Evolutionary conservation across 495 filamentous ascomycete genomes (phyloP), one percentile per base, ranked within the genome.

Genomic region (Extremus antarcticus): DNA sequence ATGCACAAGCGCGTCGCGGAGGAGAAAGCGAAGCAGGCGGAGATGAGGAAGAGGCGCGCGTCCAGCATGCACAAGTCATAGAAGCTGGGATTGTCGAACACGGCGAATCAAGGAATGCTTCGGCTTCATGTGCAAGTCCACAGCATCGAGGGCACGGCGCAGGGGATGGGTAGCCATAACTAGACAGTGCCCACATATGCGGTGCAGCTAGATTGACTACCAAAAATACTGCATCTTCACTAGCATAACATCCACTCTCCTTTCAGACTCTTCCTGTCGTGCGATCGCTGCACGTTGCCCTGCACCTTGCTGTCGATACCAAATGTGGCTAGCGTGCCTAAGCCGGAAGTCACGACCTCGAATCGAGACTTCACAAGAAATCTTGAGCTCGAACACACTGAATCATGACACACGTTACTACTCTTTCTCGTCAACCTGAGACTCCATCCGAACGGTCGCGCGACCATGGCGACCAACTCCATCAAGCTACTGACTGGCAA

Each of bases 401-500:
- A n/a, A 45, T 7, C 19, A 45, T 45, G 41, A 45, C 15, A 45
- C 4, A 7, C 41, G 7, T n/a, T 9, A 45, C 41, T 35, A 7
- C n/a, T 45, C 41, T 45, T 21, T 21, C 16, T 7, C 19, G 19
- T 17, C 41, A 9, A n/a, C 19, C 17, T 17, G 41, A 17, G 8
- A 45, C 41, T 24, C 21, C 10, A 3, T 47, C 41, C 4, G 11
- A 24, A 10, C 24, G 46, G 59, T 57, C 55, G 49, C 59, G 49
- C 32, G 19, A 50, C 25, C 58, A 87, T 87, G 83, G 76, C 83
- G 59, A 75, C 81, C 51, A 97, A 97, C 78, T 90, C 89, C 47
- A 94, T 97, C 73, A 97, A 97, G 73, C 73, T 97, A 60, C 79
- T 97, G 67, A 92, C 90, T 64, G 91, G 91, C 63, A 94, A 91